A percentile compares a stretch with the other conserved stretches of the same genome.
Evolutionary conservation across 306 rosid species (phyloP).

Genomic region (Astragalus membranaceus): DNA sequence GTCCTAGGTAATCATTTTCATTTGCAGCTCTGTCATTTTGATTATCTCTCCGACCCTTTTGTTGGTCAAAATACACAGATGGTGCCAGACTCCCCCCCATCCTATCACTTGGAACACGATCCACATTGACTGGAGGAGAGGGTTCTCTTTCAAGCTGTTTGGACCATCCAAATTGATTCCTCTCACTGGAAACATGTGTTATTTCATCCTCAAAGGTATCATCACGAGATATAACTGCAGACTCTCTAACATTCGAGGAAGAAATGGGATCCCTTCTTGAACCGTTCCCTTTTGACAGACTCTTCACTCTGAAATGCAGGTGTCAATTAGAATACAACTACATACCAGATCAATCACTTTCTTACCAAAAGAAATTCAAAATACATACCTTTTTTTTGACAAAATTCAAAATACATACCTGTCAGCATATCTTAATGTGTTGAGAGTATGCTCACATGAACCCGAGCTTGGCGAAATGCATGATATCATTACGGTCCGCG

Average conservation of each 20-base stretch:
- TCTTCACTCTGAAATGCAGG: constrained; percentile 53
- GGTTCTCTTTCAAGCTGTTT: constrained; percentile 63
- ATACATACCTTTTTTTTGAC: constrained; percentile 32
- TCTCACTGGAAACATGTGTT: constrained; percentile 42
- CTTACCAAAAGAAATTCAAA: neutral
- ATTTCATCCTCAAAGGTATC: constrained; percentile 44
- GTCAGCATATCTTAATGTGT: constrained; percentile 86
- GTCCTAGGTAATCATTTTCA: constrained; percentile 42
- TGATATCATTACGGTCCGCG: constrained; percentile 85
- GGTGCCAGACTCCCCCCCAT: constrained; percentile 43
- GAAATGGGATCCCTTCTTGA: constrained; percentile 54
- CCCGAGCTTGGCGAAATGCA: constrained; percentile 88
- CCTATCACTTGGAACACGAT: constrained; percentile 60
- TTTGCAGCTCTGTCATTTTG: constrained; percentile 42
- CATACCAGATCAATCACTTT: constrained; percentile 13
- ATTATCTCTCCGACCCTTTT: constrained; percentile 42
- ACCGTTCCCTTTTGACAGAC: constrained; percentile 64
- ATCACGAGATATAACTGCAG: constrained; percentile 36
- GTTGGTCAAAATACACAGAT: constrained; percentile 41
- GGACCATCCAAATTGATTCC: constrained; percentile 67
- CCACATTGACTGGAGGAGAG: constrained; percentile 46
- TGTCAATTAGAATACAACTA: constrained; percentile 5
- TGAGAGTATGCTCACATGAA: constrained; percentile 83
- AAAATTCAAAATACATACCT: constrained; percentile 40
- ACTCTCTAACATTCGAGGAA: constrained; percentile 55